Evolutionary conservation across 805 yeast species (phyloP).

Genomic region (baker's yeast (Saccharomyces cerevisiae)): DNA sequence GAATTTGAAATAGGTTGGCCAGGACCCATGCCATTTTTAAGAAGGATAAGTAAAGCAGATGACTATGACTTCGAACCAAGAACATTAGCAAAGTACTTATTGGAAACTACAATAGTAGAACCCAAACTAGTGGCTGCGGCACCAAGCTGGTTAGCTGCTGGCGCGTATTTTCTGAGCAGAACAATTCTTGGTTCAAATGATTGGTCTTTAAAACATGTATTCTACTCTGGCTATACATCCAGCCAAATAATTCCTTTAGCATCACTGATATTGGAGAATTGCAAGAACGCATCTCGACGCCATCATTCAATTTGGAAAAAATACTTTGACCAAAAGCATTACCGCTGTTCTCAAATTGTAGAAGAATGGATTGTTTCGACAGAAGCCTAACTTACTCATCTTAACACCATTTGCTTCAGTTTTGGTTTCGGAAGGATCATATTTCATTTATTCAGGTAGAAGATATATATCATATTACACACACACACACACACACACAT

Average conservation of each 20-base stretch:
- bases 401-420: neutral
- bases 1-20: conserved; percentile 95
- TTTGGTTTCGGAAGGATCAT: neutral
- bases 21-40: conserved; percentile 90
- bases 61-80: conserved; percentile 86
- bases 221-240: conserved; percentile 80
- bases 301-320: conserved; percentile 78
- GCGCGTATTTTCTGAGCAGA: conserved; percentile 76
- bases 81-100: conserved; percentile 79
- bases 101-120: conserved; percentile 86
- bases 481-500: too few relatives aligned
- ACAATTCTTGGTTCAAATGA: conserved; percentile 60
- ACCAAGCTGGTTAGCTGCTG: conserved; percentile 91
- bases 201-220: conserved; percentile 79
- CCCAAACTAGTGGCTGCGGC: conserved; percentile 75
- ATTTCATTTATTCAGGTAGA: neutral
- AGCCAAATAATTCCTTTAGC: conserved; percentile 73
- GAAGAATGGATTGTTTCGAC: conserved; percentile 12
- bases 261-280: conserved; percentile 51
- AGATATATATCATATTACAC: neutral
- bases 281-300: conserved; percentile 45
- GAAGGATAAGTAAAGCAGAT: conserved; percentile 92
- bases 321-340: conserved; percentile 71
- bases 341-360: conserved; percentile 48
- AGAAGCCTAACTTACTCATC: conserved; percentile 2